Percentiles rank a stretch among this genome's conserved stretches.
These are phyloP conservation scores for Allium cepa DNA, from an alignment of 106 monocot genomes.

Conservation along the genomic window DNA sequence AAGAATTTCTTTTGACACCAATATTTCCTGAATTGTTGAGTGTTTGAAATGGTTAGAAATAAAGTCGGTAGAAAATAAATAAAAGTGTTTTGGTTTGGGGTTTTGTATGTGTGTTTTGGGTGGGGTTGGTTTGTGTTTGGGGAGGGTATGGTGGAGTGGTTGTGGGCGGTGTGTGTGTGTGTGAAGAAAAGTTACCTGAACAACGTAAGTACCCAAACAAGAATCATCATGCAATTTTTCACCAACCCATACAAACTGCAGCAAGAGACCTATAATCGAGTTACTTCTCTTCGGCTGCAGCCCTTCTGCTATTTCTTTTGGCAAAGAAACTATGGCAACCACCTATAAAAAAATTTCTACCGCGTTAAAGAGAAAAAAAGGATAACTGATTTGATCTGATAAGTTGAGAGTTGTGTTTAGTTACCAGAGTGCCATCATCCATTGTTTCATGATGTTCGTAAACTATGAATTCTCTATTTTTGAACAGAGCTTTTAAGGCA, in stretches of 20 bases:
- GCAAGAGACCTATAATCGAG: conserved; percentile 51
- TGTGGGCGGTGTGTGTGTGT: too few species aligned
- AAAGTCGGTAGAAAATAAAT: too few species aligned
- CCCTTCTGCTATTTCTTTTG: conserved; percentile 81
- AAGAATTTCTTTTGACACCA: too few species aligned
- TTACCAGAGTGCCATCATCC: conserved; percentile 88
- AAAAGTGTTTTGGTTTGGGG: too few species aligned
- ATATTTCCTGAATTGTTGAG: too few species aligned
- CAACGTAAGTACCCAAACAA: conserved; percentile 77
- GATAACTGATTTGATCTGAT: too few species aligned
- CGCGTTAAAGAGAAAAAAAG: too few species aligned
- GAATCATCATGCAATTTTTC: conserved; percentile 69
- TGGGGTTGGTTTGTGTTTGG: too few species aligned
- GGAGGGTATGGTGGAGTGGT: too few species aligned
- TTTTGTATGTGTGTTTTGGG: too few species aligned
- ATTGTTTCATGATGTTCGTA: conserved; percentile 76
- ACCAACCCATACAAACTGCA: conserved; percentile 92
- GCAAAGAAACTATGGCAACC: conserved; percentile 81
- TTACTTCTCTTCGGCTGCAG: conserved; percentile 59
- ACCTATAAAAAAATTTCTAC: conserved; percentile 23
- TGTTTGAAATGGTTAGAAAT: too few species aligned
- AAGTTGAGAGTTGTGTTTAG: too few species aligned
- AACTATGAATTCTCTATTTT: conserved; percentile 79
- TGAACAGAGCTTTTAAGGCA: conserved; percentile 55
- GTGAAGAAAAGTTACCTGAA: conserved; percentile 38